These are phyloP conservation scores for Cardiospermum halicacabum DNA, from an alignment of 345 rosid genomes.

Conservation along the genomic window DNA sequence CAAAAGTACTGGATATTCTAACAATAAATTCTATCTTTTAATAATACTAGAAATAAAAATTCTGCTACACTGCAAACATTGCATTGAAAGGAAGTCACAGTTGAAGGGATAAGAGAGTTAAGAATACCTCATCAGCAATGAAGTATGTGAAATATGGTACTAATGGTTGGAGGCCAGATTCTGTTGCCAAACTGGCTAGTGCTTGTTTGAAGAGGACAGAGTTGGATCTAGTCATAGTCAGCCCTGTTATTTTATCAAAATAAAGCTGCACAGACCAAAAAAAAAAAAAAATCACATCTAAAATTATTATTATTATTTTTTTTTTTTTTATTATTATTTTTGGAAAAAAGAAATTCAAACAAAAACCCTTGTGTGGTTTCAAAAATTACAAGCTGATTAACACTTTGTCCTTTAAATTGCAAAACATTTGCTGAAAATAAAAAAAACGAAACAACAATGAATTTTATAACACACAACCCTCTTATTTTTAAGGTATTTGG, in stretches of 20 bases:
- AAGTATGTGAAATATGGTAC: constrained; percentile 62
- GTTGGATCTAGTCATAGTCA: constrained; percentile 38
- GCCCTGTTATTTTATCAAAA: constrained; percentile 59
- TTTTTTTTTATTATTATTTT: no score
- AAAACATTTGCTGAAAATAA: no score
- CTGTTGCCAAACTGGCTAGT: constrained; percentile 60
- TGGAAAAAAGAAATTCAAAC: no score
- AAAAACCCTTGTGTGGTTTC: no score
- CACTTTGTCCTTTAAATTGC: no score
- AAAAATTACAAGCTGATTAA: no score
- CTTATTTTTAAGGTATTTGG: no score
- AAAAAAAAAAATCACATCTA: not conserved
- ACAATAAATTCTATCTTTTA: no score
- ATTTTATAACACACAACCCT: no score
- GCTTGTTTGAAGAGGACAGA: constrained; percentile 63
- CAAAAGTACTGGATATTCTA: no score
- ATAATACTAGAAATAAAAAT: not conserved
- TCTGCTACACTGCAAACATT: not conserved
- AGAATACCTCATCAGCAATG: constrained; percentile 68
- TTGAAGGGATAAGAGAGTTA: not conserved
- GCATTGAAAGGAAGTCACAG: not conserved
- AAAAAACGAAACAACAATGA: no score
- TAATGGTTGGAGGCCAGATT: constrained; percentile 74
- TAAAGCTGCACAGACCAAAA: constrained; percentile 44
- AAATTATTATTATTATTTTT: not conserved